phyloP scores from a whole-genome alignment of 2,329 filamentous ascomycete genomes.

The Hypoxylon sp. region DNA sequence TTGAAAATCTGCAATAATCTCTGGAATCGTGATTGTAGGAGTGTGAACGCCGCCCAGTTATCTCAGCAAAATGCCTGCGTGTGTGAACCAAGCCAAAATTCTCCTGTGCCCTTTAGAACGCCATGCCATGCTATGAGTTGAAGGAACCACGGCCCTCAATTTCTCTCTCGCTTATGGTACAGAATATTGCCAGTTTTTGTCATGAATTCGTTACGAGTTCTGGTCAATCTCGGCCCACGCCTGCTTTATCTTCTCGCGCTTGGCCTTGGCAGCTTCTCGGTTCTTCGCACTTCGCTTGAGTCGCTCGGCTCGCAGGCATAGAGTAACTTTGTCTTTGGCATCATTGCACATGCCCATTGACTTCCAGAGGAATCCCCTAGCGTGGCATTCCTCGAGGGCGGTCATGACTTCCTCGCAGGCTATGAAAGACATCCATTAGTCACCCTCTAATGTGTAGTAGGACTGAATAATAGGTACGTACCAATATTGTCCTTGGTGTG shows the following conservation, averaged over 20 bases:
- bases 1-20: not conserved
- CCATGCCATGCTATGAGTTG: constrained; percentile 33
- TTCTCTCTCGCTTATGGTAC: constrained; percentile 7
- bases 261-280: constrained; percentile 76
- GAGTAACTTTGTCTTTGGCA: constrained; percentile 85
- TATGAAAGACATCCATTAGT: constrained; percentile 57
- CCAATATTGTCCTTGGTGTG: constrained; percentile 93
- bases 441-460: constrained; percentile 11
- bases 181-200: not conserved
- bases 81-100: constrained; percentile 19
- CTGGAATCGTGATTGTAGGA: constrained; percentile 15
- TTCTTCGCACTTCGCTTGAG: constrained; percentile 84
- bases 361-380: constrained; percentile 92
- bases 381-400: constrained; percentile 95
- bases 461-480: constrained; percentile 58
- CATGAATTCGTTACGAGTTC: constrained; percentile 68
- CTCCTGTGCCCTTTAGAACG: constrained; percentile 31
- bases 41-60: constrained; percentile 9
- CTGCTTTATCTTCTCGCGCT: constrained; percentile 81
- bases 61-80: not conserved
- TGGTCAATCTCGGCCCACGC: constrained; percentile 85
- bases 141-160: not conserved
- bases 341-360: constrained; percentile 91
- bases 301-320: constrained; percentile 86
- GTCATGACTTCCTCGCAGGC: constrained; percentile 96